Percentiles rank a stretch among this genome's conserved stretches.
Evolutionary conservation across 2,329 filamentous ascomycete species (phyloP).

Genomic region (Paecilomyces fulvus): DNA sequence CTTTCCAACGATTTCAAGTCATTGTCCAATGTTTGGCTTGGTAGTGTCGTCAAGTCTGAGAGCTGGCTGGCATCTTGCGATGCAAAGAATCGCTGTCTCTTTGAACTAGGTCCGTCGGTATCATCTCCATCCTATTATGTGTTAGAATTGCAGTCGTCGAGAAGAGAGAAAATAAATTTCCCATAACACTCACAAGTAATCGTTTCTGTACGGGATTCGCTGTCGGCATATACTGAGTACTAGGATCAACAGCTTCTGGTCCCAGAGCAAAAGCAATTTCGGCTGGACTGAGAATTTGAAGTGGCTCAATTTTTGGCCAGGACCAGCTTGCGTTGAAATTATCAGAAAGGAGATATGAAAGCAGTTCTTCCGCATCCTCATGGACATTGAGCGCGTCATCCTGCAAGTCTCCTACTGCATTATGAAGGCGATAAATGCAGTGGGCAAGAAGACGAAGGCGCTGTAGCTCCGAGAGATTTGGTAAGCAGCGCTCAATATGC

Average conservation of each 20-base stretch:
- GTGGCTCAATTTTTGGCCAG: constrained; percentile 27
- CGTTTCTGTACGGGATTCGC: constrained; percentile 19
- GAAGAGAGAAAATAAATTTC: not conserved
- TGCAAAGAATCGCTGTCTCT: constrained; percentile 29
- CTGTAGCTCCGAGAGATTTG: constrained; percentile 24
- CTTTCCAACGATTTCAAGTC: constrained; percentile 20
- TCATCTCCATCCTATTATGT: constrained; percentile 20
- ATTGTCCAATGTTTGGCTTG: constrained; percentile 22
- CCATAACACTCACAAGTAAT: constrained; percentile 18
- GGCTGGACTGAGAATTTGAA: constrained; percentile 24
- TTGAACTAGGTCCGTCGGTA: constrained; percentile 19
- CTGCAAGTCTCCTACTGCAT: constrained; percentile 33
- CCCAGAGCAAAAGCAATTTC: constrained; percentile 13
- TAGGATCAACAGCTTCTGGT: constrained; percentile 2
- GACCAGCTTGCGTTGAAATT: constrained; percentile 30
- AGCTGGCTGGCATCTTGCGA: constrained; percentile 29
- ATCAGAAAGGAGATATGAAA: constrained; percentile 24
- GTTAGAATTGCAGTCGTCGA: not conserved
- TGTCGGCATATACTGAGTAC: not conserved
- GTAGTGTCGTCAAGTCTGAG: constrained; percentile 24
- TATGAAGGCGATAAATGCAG: constrained; percentile 22
- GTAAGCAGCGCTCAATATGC: constrained; percentile 37
- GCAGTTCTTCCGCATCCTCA: constrained; percentile 32
- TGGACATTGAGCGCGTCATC: constrained; percentile 32
- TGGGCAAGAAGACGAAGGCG: constrained; percentile 26